Conservation (phyloP, 225 moss, liverwort and hornwort genomes). For the Lunularia cruciata region DNA sequence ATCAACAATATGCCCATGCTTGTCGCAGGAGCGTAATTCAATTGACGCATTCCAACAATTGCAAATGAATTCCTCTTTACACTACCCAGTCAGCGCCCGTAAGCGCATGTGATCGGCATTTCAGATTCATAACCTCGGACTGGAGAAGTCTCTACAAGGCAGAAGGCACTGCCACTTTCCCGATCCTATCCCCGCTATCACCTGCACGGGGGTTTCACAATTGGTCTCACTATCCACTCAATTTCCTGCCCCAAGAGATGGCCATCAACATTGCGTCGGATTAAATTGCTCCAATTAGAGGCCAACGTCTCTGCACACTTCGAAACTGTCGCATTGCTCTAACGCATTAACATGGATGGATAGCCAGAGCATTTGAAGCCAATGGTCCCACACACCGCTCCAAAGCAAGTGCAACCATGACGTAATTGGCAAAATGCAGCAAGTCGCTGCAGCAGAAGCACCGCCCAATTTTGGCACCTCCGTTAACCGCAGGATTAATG, state of each 20-base stretch:
- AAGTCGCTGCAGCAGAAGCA: neutral
- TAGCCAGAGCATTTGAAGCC: neutral
- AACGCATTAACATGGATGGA: neutral
- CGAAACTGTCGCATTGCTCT: neutral
- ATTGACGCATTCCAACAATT: neutral
- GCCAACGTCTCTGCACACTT: neutral
- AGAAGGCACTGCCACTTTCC: neutral
- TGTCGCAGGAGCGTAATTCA: neutral
- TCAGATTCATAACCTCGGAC: neutral
- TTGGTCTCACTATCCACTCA: neutral
- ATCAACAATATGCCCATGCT: conserved; percentile 12
- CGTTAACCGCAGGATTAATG: neutral
- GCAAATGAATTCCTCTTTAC: neutral
- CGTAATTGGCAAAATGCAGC: neutral
- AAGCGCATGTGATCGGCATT: neutral
- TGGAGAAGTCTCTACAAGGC: neutral
- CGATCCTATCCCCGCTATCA: neutral
- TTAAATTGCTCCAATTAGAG: no score
- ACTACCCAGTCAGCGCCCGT: neutral
- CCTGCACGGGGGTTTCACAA: neutral
- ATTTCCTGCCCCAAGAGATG: no score
- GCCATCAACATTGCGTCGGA: neutral
- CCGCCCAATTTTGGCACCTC: neutral
- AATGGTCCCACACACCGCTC: neutral
- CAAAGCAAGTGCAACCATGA: neutral